These are phyloP conservation scores for Cyamopsis tetragonoloba DNA, from an alignment of 306 rosid species.

Conservation along the genomic window DNA sequence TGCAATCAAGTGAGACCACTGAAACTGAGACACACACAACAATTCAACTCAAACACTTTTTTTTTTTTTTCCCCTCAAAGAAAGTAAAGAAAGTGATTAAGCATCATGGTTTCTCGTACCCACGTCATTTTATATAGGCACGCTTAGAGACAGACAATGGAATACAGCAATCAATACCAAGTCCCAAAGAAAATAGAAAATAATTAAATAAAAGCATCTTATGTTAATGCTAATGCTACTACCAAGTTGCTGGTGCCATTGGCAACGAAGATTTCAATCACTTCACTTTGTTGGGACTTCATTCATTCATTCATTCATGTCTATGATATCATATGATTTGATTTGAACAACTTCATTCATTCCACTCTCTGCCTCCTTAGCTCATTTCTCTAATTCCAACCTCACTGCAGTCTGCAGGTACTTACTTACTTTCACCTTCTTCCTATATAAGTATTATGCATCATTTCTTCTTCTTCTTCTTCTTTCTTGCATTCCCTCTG, in stretches of 20 bases:
- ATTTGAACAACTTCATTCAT: too few relatives aligned
- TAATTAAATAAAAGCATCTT: neutral
- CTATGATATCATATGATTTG: too few relatives aligned
- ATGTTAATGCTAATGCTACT: too few relatives aligned
- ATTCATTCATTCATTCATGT: too few relatives aligned
- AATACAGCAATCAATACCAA: constrained; percentile 16
- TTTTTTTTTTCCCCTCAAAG: neutral
- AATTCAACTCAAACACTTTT: neutral
- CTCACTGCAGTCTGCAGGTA: constrained; percentile 15
- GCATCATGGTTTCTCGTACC: constrained; percentile 42
- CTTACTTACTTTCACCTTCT: neutral
- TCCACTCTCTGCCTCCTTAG: neutral
- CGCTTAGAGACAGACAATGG: constrained; percentile 25
- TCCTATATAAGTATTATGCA: too few relatives aligned
- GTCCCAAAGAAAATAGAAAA: constrained; percentile 18
- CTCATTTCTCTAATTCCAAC: neutral
- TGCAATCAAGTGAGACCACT: constrained; percentile 28
- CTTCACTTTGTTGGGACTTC: too few relatives aligned
- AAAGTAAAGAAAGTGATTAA: constrained; percentile 17
- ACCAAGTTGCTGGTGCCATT: too few relatives aligned
- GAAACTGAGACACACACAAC: neutral
- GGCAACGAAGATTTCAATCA: constrained; percentile 12
- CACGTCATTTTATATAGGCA: constrained; percentile 27
- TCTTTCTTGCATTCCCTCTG: too few relatives aligned
- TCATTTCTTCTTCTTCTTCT: neutral